Evolutionary conservation across 1,139 yeast genomes (phyloP).

Genomic region (Scheffersomyces quercinus): DNA sequence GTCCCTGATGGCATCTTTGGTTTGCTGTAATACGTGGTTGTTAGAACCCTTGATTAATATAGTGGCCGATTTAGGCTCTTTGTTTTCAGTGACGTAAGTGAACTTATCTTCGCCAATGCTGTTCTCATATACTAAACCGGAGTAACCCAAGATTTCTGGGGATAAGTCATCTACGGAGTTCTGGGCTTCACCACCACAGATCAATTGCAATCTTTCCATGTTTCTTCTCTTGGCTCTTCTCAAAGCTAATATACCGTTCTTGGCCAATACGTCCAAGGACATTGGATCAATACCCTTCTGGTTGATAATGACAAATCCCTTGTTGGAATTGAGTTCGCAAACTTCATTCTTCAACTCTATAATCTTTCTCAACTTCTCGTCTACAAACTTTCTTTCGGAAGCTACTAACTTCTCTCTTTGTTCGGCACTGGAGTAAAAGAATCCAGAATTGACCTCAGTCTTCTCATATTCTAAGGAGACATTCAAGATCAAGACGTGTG

Average conservation of each 20-base stretch:
- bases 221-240: constrained; percentile 98
- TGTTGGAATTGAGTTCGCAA: constrained; percentile 70
- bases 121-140: constrained; percentile 91
- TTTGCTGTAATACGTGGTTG: constrained; percentile 82
- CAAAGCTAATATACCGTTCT: constrained; percentile 88
- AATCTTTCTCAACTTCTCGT: constrained; percentile 87
- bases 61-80: constrained; percentile 89
- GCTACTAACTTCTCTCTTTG: constrained; percentile 95
- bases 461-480: constrained; percentile 96
- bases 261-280: constrained; percentile 93
- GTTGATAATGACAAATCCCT: constrained; percentile 92
- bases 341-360: constrained; percentile 91
- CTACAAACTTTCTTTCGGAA: constrained; percentile 91
- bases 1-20: constrained; percentile 96
- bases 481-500: constrained; percentile 81
- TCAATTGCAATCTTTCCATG: constrained; percentile 96
- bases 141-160: constrained; percentile 83
- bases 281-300: constrained; percentile 99
- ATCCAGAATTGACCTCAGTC: constrained; percentile 96
- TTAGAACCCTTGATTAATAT: constrained; percentile 93
- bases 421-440: constrained; percentile 91
- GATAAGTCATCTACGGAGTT: constrained; percentile 92
- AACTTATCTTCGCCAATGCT: constrained; percentile 96
- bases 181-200: constrained; percentile 97
- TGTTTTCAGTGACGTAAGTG: constrained; percentile 91